A percentile compares a stretch with the other conserved stretches of the same genome.
phyloP scores from a whole-genome alignment of 306 rosid species.

The Rosa chinensis region DNA sequence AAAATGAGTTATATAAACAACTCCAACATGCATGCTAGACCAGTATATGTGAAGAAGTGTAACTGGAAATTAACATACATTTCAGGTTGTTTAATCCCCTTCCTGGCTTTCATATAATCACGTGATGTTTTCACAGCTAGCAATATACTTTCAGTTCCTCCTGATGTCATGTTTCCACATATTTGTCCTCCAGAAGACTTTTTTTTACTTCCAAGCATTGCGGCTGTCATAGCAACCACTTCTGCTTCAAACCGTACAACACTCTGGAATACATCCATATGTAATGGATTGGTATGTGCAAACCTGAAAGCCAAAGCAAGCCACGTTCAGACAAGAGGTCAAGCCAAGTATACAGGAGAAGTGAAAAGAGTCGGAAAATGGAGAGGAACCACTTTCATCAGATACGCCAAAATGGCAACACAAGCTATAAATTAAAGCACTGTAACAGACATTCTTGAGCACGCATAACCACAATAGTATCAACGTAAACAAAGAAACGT shows the following conservation, averaged over 20 bases:
- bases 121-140: constrained; percentile 92
- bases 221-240: constrained; percentile 95
- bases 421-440: background rate
- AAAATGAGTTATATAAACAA: constrained; percentile 22
- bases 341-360: constrained; percentile 3
- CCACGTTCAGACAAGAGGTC: constrained; percentile 21
- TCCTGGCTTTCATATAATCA: constrained; percentile 84
- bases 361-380: background rate
- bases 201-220: constrained; percentile 79
- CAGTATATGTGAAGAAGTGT: constrained; percentile 6
- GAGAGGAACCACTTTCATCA: constrained; percentile 1
- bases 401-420: constrained; percentile 5
- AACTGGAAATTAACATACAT: constrained; percentile 50
- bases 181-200: constrained; percentile 80
- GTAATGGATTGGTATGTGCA: constrained; percentile 96
- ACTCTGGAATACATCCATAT: constrained; percentile 88
- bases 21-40: constrained; percentile 12
- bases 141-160: constrained; percentile 97
- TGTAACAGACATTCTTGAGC: background rate
- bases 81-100: constrained; percentile 82
- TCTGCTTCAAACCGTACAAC: constrained; percentile 84
- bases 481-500: background rate
- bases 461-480: background rate
- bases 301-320: constrained; percentile 60
- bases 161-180: constrained; percentile 99